Evolutionary conservation across 768 basidiomycete species (phyloP).

Genomic region (Hypholoma sublateritium): DNA sequence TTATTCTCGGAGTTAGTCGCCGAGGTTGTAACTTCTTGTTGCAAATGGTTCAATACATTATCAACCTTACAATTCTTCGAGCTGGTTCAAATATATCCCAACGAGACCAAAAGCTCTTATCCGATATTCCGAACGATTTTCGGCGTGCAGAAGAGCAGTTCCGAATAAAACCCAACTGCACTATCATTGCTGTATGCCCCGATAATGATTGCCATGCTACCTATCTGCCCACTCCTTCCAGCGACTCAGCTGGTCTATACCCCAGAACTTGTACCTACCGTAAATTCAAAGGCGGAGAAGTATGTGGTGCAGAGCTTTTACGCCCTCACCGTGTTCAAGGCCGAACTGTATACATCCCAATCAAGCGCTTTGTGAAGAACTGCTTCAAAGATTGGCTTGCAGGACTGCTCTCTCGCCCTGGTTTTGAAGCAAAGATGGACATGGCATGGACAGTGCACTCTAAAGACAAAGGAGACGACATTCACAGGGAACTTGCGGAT

Average conservation of each 20-base stretch:
- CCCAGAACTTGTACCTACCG: constrained; percentile 1
- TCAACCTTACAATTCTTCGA: constrained; percentile 7
- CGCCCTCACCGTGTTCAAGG: neutral
- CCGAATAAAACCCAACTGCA: neutral
- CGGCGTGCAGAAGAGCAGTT: constrained; percentile 1
- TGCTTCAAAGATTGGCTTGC: constrained; percentile 9
- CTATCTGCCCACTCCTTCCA: neutral
- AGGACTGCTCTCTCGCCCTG: neutral
- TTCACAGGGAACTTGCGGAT: neutral
- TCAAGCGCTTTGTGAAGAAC: constrained; percentile 4
- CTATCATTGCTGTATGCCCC: constrained; percentile 11
- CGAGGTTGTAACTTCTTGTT: constrained; percentile 9
- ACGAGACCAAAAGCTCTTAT: constrained; percentile 1
- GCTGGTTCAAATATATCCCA: neutral
- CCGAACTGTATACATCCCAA: neutral
- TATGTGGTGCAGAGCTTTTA: neutral
- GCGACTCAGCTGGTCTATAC: neutral
- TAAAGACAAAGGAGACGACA: neutral
- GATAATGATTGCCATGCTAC: constrained; percentile 6
- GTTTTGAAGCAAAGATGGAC: constrained; percentile 1
- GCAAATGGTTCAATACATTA: constrained; percentile 9
- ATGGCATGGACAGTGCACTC: neutral
- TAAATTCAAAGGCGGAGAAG: neutral
- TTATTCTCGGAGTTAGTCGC: constrained; percentile 6
- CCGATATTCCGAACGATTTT: constrained; percentile 4